Evolutionary conservation across 2,329 filamentous ascomycete species (phyloP), one percentile per base, ranked within the genome.

Genomic region (Trichoderma hamatum): DNA sequence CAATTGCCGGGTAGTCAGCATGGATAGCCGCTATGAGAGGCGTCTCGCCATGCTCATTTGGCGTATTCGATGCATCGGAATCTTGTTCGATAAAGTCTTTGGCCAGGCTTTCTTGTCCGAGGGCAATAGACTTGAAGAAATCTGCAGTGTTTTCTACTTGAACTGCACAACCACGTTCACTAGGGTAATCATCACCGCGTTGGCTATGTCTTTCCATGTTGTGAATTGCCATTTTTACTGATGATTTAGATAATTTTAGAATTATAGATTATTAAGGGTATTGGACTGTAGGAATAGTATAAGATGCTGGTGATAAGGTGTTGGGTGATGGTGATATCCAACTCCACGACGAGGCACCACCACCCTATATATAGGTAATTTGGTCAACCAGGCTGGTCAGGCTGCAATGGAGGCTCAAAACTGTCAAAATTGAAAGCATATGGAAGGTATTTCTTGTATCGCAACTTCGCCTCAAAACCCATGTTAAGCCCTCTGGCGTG

Each of bases 1-100:
- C 46, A 49, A 67, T 69, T n/a, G 16, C 52, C 9, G 54, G 43
- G n/a, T 69, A 55, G 21, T 60, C 43, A 4, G 10, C 49, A 26
- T 26, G 39, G 34, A 69, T 43, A 9, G 68, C 68, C 24, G 10
- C 46, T 26, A 69, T 52, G 3, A 69, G 55, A 28, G 68, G 68
- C 1, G 63, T 69, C 49, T 67, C 55, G 39, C 55, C 51, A 21
- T n/a, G 36, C 9, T 30, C 7, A 59, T 67, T 67, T 30, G 55
- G 55, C 10, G 34, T 49, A 16, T 69, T 43, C 5, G 55, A 32
- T 21, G 26, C 34, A 16, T 61, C 63, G 10, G 43, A 24, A 2
- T 55, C 26, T 6, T 21, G 14, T 1, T 28, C 58, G 13, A 69
- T 36, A 11, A 67, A 34, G 10, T 46, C 19, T 4, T 5, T 60